Base-by-base conservation (phyloP, 805 yeast genomes). In the Yarrowia sp. region DNA sequence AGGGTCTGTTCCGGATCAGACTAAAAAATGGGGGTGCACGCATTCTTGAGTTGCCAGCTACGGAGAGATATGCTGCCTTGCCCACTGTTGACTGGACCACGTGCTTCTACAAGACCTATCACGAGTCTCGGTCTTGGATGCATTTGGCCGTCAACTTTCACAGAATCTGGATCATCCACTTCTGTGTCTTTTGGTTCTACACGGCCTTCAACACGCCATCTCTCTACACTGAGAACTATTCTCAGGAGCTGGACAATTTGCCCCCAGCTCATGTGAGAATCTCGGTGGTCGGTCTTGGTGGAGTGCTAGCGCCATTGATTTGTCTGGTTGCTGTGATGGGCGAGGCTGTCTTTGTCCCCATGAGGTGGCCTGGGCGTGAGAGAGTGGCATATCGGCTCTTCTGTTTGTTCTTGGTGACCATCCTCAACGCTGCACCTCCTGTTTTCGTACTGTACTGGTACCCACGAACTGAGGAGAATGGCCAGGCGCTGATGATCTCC, bases 301-400 rank as follows among this genome's bases (percentile, higher is more conserved):
- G 99, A 84, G 80, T 89, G 59, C 83, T 94, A 73, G 98, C 98
- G 64, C 81, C 88, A 70, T 77, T 85, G 65, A 86, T 95, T 75
- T 97, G 95, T 81, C 84, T 95, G 70, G 73, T 85, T 69, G 99
- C 99, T 63, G 93, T 98, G 35, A 70, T 92, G 43, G 86, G 90
- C 75, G 99, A 95, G 81, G 94, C 97, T 97, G 83, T 87, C 77
- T 95, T 92, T 75, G 98, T 95, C 71, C 99, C 99, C 73, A 89
- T 98, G 81, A 86, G 89, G 74, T 96, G 98, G 98, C 96, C 98
- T 40, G 99, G 99, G 80, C 98, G 98, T 78, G 98, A 94, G 82
- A 97, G 91, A 79, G 85, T 95, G 77, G 82, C 91, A 41, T 91
- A 97, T 81, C 89, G 99, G 78, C 83, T 95, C 74, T 77, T 88